A percentile compares a stretch with the other conserved stretches of the same genome.
Evolutionary conservation across 306 rosid species (phyloP).

Genomic region (Vigna unguiculata): DNA sequence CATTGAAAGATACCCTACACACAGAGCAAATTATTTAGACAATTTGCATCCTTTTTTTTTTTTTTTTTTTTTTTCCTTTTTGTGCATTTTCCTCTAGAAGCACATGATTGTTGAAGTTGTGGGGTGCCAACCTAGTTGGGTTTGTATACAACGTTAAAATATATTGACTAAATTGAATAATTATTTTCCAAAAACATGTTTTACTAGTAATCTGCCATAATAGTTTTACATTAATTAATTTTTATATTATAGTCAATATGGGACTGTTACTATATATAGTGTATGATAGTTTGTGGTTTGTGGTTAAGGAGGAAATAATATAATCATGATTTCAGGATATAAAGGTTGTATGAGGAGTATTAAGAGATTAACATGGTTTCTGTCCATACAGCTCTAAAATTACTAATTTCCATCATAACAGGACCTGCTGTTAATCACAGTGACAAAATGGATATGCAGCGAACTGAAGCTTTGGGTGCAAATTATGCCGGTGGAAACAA

Average conservation of each 20-base stretch:
- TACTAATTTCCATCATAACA: conserved; percentile 43
- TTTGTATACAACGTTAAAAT: background rate
- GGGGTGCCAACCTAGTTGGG: too few relatives aligned
- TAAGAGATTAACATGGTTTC: conserved; percentile 26
- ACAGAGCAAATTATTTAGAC: background rate
- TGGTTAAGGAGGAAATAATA: conserved; percentile 21
- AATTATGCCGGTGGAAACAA: conserved; percentile 42
- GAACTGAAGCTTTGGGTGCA: conserved; percentile 43
- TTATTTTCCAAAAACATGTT: background rate
- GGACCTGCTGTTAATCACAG: conserved; percentile 44
- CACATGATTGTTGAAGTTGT: too few relatives aligned
- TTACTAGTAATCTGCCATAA: background rate
- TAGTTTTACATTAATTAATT: background rate
- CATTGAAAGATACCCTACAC: conserved; percentile 1
- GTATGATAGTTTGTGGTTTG: background rate
- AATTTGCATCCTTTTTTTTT: background rate
- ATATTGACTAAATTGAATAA: background rate
- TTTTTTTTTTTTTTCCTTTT: too few relatives aligned
- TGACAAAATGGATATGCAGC: conserved; percentile 30
- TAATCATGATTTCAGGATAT: background rate
- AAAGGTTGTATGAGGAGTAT: conserved; percentile 23
- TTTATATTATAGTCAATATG: background rate
- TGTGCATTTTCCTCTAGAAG: too few relatives aligned
- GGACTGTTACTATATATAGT: background rate
- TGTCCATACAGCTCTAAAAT: conserved; percentile 30